Percentiles rank a stretch among this genome's conserved stretches.
These are phyloP conservation scores for Trypanosoma platydactyli DNA, from an alignment of 208 protist species.

Conservation along the genomic window DNA sequence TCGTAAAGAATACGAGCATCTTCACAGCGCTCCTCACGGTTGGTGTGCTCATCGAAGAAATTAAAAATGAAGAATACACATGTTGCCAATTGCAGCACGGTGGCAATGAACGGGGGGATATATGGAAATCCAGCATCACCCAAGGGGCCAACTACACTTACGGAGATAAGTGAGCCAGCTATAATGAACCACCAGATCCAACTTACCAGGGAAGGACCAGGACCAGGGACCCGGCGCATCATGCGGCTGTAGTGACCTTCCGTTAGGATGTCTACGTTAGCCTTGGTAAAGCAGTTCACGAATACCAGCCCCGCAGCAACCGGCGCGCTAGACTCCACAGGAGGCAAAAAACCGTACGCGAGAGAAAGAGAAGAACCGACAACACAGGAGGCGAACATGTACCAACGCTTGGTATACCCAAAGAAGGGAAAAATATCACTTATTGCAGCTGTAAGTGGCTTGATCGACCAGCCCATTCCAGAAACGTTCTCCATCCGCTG, in stretches of 20 bases:
- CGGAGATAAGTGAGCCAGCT: constrained; percentile 25
- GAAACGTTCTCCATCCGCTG: constrained; percentile 30
- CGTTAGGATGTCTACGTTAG: constrained; percentile 39
- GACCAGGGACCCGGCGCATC: constrained; percentile 30
- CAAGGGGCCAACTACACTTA: constrained; percentile 33
- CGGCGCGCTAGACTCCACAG: constrained; percentile 22
- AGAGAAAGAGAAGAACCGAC: constrained; percentile 27
- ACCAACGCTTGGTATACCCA: constrained; percentile 47
- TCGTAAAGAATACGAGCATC: constrained; percentile 27
- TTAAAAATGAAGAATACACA: constrained; percentile 39
- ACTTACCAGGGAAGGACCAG: constrained; percentile 33
- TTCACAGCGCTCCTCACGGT: constrained; percentile 29
- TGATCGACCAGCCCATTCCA: constrained; percentile 39
- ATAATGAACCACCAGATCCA: constrained; percentile 47
- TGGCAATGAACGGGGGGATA: constrained; percentile 30
- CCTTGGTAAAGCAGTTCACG: constrained; percentile 33
- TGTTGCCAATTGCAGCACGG: constrained; percentile 19
- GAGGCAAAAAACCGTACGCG: constrained; percentile 27
- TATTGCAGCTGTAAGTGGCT: constrained; percentile 32
- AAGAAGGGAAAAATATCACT: constrained; percentile 39
- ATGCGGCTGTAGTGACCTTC: constrained; percentile 51
- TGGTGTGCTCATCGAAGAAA: constrained; percentile 36
- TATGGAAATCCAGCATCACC: constrained; percentile 30
- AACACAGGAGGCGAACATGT: constrained; percentile 30
- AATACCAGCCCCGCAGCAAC: constrained; percentile 31